Evolutionary conservation across 108 stramenopile genomes (phyloP), one percentile per base, ranked within the genome.

Genomic region (Fistulifera solaris): DNA sequence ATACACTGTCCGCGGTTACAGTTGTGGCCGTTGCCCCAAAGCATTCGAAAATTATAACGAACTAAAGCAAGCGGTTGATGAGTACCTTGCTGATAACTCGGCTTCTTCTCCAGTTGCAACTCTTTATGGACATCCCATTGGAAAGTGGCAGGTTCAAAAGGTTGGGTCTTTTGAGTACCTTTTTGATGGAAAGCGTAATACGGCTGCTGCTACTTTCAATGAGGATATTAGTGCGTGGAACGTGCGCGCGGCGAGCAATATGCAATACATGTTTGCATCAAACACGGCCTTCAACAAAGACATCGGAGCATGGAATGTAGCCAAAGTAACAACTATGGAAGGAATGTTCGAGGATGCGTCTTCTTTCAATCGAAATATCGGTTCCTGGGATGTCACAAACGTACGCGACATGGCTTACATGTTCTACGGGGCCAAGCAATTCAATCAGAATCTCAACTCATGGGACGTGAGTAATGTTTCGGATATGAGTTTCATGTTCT

Each of bases 381-480:
- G 27, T 17, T n/a, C 19, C 1, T 71, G 70, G 70, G 55, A 68
- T 57, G 38, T 38, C 1, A 48, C 56, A 19, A 28, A 25, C 26
- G 67, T 68, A 4, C 45, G 28, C 16, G 38, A 26, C 35, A 68
- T 68, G 67, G 35, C 12, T 38, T 0, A 40, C 16, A 52, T 52
- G 52, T 58, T 58, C 24, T 6, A 2, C 25, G 23, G 2, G 14
- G 57, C 57, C 22, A 21, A 0, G 0, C 14, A 24, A 7, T 61
- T 61, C 27, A 0, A 0, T 44, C 41, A 46, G 11, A 52, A 63
- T 50, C 41, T 63, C 28, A 10, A 24, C 26, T 27, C 49, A 6
- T 63, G 62, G 62, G 55, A 63, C 46, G 39, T 41, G 11, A 43
- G 41, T 43, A n/a, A 16, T 27, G 62, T 63, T 4, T 47, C 42